Base-by-base conservation (phyloP, 495 filamentous ascomycete genomes). In the Pyrenula aspistea region DNA sequence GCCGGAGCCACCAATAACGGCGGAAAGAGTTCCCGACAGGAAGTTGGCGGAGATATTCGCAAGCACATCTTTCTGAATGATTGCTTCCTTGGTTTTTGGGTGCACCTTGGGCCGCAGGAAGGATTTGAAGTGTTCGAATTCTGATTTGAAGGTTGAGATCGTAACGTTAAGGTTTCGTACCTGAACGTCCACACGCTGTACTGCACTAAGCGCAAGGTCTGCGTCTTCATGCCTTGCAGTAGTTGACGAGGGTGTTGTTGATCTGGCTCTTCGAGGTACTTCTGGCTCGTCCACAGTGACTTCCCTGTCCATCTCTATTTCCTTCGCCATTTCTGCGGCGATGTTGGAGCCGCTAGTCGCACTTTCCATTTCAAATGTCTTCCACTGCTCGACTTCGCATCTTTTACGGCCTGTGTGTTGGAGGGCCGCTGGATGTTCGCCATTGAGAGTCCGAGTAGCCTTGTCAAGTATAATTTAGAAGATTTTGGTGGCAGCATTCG, bases 1-100 rank as follows among this genome's bases (percentile, higher is more conserved):
- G 23, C 86, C 86, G 65, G 82, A 86, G 3, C 83, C 81, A 2
- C 86, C 86, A 54, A 89, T 81, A 54, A 90, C 88, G 1, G 84
- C 85, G 2, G 83, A 87, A 21, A 90, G 64, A 25, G 80, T 84
- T 12, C 86, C 31, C 4, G 31, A 4, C 4, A 15, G 31, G 15
- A 42, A 42, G 15, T 4, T 8, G 31, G 31, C 31, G 15, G 31
- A 42, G 31, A 42, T 15, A 42, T 42, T 42, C 15, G 4, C 8
- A 42, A 42, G 31, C 4, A 42, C 31, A 15, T 42, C 15, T 42
- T 42, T 42, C 8, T 4, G 4, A 15, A 42, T 15, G 15, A 42
- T 42, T 8, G 31, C 4, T 4, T 58, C 62, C 55, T 56, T 57
- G 49, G 10, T 49, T 55, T 51, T 53, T 49, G 53, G 10, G 55